Percentiles rank a stretch among this genome's conserved stretches.
These are phyloP conservation scores for Yarrowia hollandica DNA, from an alignment of 805 yeast species.

Conservation along the genomic window DNA sequence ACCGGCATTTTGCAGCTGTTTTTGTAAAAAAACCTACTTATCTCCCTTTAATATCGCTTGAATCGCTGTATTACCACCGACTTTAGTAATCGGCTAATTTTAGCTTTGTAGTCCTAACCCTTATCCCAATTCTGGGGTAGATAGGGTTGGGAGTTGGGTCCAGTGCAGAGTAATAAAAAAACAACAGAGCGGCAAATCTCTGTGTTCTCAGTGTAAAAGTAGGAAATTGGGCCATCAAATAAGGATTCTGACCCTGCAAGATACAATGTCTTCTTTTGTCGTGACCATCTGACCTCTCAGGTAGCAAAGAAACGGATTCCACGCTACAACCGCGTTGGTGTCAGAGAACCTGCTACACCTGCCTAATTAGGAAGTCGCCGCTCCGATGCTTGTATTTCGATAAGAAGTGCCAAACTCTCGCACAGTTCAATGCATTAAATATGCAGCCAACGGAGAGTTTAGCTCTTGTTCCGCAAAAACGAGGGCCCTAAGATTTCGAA, in stretches of 20 bases:
- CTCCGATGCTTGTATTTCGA: neutral
- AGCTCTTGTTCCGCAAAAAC: neutral
- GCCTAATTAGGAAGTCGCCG: constrained; percentile 20
- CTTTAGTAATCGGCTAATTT: neutral
- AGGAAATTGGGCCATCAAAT: too few species aligned
- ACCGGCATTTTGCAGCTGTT: too few species aligned
- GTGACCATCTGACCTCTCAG: too few species aligned
- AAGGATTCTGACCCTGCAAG: too few species aligned
- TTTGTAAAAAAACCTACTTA: neutral
- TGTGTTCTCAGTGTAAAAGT: too few species aligned
- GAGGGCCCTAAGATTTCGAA: neutral
- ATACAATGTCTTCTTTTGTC: too few species aligned
- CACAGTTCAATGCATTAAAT: neutral
- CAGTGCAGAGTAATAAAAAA: neutral
- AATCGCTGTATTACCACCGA: neutral
- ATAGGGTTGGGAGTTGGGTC: neutral
- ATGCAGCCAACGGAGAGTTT: constrained; percentile 6
- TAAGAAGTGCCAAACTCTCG: neutral
- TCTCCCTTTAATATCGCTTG: neutral
- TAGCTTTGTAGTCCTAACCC: neutral
- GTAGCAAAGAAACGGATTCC: neutral
- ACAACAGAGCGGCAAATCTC: too few species aligned
- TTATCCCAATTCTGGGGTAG: constrained; percentile 25
- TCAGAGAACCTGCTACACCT: constrained; percentile 1
- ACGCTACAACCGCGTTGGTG: neutral